Conservation (phyloP, 768 basidiomycete species). For the Lyophyllum semitale region DNA sequence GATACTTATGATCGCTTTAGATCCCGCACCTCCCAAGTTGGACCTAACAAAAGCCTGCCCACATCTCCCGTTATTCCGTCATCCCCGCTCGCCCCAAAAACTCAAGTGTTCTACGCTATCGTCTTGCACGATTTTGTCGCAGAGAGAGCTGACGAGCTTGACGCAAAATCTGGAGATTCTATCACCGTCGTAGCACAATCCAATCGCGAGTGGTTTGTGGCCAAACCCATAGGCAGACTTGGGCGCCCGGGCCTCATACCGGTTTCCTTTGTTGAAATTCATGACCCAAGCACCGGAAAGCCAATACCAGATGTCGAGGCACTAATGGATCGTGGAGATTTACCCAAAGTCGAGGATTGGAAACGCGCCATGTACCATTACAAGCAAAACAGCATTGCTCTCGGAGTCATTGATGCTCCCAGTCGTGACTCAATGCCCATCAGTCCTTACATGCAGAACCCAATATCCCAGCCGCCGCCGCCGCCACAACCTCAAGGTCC, state of each 20-base stretch:
- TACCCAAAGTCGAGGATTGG: conserved; percentile 99
- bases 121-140: conserved; percentile 95
- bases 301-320: conserved; percentile 73
- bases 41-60: conserved; percentile 18
- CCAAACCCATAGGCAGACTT: conserved; percentile 93
- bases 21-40: conserved; percentile 44
- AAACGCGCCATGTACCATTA: conserved; percentile 93
- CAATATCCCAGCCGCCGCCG: conserved; percentile 20
- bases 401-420: conserved; percentile 82
- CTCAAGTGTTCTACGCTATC: conserved; percentile 87
- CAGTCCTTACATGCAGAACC: conserved; percentile 36
- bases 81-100: conserved; percentile 36
- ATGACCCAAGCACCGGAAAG: conserved; percentile 85
- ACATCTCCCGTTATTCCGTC: conserved; percentile 26
- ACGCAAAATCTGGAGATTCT: conserved; percentile 90
- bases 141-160: conserved; percentile 96
- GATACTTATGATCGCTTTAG: conserved; percentile 25
- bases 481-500: conserved; percentile 28
- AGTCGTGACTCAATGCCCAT: conserved; percentile 40
- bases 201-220: conserved; percentile 99
- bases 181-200: conserved; percentile 98
- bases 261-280: conserved; percentile 94
- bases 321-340: conserved; percentile 83
- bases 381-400: conserved; percentile 93
- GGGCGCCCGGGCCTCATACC: conserved; percentile 97